A percentile compares a stretch with the other conserved stretches of the same genome.
These are phyloP conservation scores for Gastrolobium villosum DNA, from an alignment of 306 rosid species.

Conservation along the genomic window DNA sequence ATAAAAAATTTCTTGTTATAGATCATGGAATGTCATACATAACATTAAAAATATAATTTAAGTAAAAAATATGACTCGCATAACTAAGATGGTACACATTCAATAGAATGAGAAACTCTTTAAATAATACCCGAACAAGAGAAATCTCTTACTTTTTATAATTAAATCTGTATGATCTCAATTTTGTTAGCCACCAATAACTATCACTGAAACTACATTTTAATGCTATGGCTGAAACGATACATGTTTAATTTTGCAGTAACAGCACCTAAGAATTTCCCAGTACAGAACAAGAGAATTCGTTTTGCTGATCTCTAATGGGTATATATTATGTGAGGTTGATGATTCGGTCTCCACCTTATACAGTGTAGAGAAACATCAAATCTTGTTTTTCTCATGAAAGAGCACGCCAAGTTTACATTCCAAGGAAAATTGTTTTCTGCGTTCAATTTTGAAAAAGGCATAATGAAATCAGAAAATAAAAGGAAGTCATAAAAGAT, in stretches of 20 bases:
- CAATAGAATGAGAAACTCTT: background rate
- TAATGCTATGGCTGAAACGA: background rate
- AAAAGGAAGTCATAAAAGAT: slow-evolving; percentile 37
- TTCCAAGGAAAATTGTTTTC: slow-evolving; percentile 47
- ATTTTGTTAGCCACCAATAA: background rate
- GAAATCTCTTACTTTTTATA: background rate
- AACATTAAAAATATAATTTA: background rate
- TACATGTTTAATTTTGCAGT: background rate
- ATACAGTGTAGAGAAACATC: slow-evolving; percentile 18
- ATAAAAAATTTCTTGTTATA: background rate
- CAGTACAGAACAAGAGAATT: background rate
- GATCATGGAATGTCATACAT: background rate
- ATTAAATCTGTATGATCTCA: background rate
- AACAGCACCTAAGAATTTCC: background rate
- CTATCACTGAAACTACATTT: background rate
- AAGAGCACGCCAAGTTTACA: slow-evolving; percentile 55
- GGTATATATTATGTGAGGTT: background rate
- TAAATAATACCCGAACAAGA: background rate
- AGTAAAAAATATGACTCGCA: background rate
- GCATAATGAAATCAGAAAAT: slow-evolving; percentile 52
- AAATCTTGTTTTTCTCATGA: slow-evolving; percentile 29
- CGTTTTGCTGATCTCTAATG: slow-evolving; percentile 15
- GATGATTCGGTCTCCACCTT: slow-evolving; percentile 23
- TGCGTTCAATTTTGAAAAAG: slow-evolving; percentile 37
- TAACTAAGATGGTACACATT: background rate